Evolutionary conservation across 805 yeast genomes (phyloP).

Genomic region (Lachancea nothofagi): DNA sequence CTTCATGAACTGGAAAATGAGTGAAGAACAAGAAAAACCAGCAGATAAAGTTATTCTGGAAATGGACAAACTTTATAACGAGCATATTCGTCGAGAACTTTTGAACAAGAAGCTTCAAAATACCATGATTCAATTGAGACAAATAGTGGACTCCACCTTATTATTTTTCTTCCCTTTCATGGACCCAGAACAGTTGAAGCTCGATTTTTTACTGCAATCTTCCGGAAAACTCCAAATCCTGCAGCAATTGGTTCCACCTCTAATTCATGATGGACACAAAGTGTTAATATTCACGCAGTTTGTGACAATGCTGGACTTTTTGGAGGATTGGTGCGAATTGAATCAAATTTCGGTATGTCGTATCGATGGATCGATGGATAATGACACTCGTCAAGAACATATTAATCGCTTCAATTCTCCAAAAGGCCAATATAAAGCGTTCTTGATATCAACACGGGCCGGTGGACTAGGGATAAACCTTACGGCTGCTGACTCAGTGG

Average conservation of each 20-base stretch:
- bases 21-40: slow-evolving; percentile 8
- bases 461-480: slow-evolving; percentile 93
- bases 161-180: slow-evolving; percentile 74
- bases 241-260: slow-evolving; percentile 51
- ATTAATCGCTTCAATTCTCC: slow-evolving; percentile 44
- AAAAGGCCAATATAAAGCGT: slow-evolving; percentile 40
- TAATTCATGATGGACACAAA: slow-evolving; percentile 54
- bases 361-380: slow-evolving; percentile 71
- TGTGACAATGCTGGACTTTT: slow-evolving; percentile 70
- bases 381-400: slow-evolving; percentile 57
- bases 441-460: slow-evolving; percentile 82
- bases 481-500: slow-evolving; percentile 82
- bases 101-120: slow-evolving; percentile 55
- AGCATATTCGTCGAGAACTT: slow-evolving; percentile 38
- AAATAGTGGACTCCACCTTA: slow-evolving; percentile 82
- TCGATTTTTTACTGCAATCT: slow-evolving; percentile 40
- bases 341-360: slow-evolving; percentile 46
- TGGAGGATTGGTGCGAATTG: slow-evolving; percentile 65
- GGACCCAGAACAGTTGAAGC: slow-evolving; percentile 37
- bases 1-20: slow-evolving; percentile 38
- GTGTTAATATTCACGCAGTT: slow-evolving; percentile 84
- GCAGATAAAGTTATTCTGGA: slow-evolving; percentile 12
- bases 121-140: slow-evolving; percentile 76
- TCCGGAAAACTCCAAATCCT: slow-evolving; percentile 73
- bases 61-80: slow-evolving; percentile 28